Evolutionary conservation across 208 protist genomes (phyloP).

Genomic region (Acanthamoeba comandoni): DNA sequence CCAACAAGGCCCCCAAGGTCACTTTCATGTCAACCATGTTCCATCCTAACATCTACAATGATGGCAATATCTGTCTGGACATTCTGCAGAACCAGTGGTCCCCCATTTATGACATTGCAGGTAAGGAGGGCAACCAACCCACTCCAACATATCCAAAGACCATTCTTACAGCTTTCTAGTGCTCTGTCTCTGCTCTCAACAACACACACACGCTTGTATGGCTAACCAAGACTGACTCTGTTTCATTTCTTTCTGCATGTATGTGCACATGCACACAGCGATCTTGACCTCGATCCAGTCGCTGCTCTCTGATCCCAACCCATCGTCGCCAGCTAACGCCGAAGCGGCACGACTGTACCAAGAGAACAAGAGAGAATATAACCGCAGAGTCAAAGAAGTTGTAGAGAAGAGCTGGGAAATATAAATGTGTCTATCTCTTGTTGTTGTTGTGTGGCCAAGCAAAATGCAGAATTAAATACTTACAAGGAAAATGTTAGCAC

Average conservation of each 20-base stretch:
- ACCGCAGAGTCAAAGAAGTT: slow-evolving; percentile 88
- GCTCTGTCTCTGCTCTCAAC: too few relatives aligned
- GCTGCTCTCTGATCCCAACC: slow-evolving; percentile 99
- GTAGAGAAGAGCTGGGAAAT: slow-evolving; percentile 74
- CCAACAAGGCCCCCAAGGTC: slow-evolving; percentile 96
- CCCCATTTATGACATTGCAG: slow-evolving; percentile 97
- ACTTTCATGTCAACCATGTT: slow-evolving; percentile 98
- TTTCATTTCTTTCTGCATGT: not conserved
- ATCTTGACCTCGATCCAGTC: slow-evolving; percentile 99
- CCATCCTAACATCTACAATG: slow-evolving; percentile 99
- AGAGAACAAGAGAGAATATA: slow-evolving; percentile 96
- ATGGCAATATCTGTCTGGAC: slow-evolving; percentile 98
- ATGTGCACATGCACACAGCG: slow-evolving; percentile 70
- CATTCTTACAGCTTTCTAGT: not conserved
- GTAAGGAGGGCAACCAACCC: not conserved
- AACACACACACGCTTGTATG: too few relatives aligned
- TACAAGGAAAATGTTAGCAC: too few relatives aligned
- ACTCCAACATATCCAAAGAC: not conserved
- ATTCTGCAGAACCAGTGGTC: slow-evolving; percentile 98
- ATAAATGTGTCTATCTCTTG: too few relatives aligned
- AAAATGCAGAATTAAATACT: too few relatives aligned
- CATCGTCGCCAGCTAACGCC: slow-evolving; percentile 98
- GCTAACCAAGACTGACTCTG: not conserved
- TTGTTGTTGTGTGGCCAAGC: too few relatives aligned
- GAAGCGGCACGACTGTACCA: slow-evolving; percentile 96